A percentile compares a stretch with the other conserved stretches of the same genome.
These are phyloP conservation scores for Pezicula radicicola DNA, from an alignment of 2,329 filamentous ascomycete species.

Conservation along the genomic window DNA sequence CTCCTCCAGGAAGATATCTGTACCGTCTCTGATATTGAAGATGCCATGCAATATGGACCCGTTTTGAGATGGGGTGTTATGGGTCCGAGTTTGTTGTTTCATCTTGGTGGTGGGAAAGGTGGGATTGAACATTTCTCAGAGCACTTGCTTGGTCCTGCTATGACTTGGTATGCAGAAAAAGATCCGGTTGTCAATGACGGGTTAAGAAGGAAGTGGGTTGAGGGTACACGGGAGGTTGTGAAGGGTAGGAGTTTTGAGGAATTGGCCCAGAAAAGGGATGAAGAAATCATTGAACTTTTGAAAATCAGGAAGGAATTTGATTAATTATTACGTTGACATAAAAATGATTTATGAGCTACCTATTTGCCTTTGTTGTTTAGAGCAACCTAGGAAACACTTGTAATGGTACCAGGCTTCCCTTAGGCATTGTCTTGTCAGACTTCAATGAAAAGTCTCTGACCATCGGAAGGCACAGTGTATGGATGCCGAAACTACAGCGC, in stretches of 20 bases:
- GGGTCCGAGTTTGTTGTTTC: conserved; percentile 3
- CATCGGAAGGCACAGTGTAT: no score
- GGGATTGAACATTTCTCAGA: conserved; percentile 9
- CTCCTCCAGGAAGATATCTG: conserved; percentile 30
- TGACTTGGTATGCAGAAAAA: conserved; percentile 17
- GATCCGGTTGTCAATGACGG: conserved; percentile 18
- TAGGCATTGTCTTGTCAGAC: no score
- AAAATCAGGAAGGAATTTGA: not conserved
- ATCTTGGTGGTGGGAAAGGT: not conserved
- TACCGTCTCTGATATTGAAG: conserved; percentile 26
- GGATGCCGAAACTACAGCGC: no score
- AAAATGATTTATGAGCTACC: no score
- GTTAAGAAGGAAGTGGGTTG: conserved; percentile 16
- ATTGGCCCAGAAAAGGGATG: not conserved
- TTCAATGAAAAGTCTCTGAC: no score
- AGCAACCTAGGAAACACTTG: no score
- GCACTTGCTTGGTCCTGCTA: conserved; percentile 16
- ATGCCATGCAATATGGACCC: conserved; percentile 2
- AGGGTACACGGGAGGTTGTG: not conserved
- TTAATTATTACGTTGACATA: no score
- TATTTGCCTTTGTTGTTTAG: no score
- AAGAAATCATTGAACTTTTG: not conserved
- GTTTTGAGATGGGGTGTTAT: conserved; percentile 4
- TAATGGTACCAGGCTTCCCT: no score
- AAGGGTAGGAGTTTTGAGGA: not conserved